phyloP scores from a whole-genome alignment of 169 alveolate genomes.

The Cryptosporidium muris region DNA sequence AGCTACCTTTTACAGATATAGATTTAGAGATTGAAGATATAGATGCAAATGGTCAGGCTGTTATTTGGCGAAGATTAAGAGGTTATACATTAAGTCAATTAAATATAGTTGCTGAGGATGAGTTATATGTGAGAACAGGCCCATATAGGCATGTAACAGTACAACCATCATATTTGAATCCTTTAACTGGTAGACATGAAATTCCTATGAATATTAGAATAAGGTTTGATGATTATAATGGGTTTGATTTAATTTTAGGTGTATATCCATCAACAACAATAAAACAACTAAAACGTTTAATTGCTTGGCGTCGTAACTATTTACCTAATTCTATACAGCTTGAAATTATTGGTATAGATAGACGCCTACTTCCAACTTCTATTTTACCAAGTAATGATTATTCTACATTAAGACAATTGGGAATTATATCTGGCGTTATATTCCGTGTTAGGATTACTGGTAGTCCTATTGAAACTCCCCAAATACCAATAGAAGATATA shows the following conservation, averaged over 20 bases:
- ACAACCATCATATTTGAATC: conserved; percentile 62
- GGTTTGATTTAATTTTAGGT: conserved; percentile 58
- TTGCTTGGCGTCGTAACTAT: conserved; percentile 67
- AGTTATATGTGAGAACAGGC: conserved; percentile 67
- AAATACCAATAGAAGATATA: conserved; percentile 27
- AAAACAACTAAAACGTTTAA: conserved; percentile 62
- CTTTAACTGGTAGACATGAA: conserved; percentile 54
- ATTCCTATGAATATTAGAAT: conserved; percentile 63
- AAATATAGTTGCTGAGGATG: conserved; percentile 44
- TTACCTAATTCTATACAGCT: conserved; percentile 54
- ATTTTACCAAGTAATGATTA: conserved; percentile 55
- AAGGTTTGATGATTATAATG: conserved; percentile 64
- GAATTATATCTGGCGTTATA: conserved; percentile 59
- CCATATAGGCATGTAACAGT: conserved; percentile 58
- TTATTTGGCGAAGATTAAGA: conserved; percentile 72
- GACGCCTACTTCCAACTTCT: conserved; percentile 68
- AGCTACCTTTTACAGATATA: conserved; percentile 60
- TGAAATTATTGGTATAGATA: conserved; percentile 66
- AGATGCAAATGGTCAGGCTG: conserved; percentile 66
- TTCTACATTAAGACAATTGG: conserved; percentile 32
- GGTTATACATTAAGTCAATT: conserved; percentile 52
- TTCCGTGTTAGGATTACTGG: conserved; percentile 53
- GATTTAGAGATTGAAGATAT: conserved; percentile 67
- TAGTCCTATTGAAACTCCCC: conserved; percentile 51
- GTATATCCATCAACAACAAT: conserved; percentile 68